Percentiles rank a stretch among this genome's conserved stretches.
These are phyloP conservation scores for Penicillium argentinense DNA, from an alignment of 495 filamentous ascomycete species.

Conservation along the genomic window DNA sequence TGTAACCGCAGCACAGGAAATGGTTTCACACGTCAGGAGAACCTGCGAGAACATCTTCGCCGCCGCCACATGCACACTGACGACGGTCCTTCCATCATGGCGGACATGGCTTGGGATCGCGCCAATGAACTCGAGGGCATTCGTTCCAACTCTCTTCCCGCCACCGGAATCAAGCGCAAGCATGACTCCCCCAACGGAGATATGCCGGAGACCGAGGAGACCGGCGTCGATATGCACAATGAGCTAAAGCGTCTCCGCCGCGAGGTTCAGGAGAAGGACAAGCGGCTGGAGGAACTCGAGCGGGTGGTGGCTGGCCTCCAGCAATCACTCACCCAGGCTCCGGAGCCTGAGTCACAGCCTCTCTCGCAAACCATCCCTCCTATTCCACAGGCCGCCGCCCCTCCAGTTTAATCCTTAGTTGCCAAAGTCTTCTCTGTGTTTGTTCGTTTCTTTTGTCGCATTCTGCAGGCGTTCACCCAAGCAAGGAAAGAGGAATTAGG, in stretches of 20 bases:
- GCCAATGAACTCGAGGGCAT: conserved; percentile 25
- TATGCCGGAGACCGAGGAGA: conserved; percentile 37
- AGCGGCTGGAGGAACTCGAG: conserved; percentile 45
- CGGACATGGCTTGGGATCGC: conserved; percentile 30
- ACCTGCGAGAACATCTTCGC: conserved; percentile 85
- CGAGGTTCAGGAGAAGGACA: conserved; percentile 56
- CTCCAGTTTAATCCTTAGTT: conserved; percentile 14
- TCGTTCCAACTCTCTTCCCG: conserved; percentile 24
- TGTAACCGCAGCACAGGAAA: conserved; percentile 82
- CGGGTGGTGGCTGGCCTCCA: conserved; percentile 45
- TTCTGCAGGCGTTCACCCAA: conserved; percentile 21
- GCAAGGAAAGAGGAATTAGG: background rate
- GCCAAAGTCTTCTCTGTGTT: background rate
- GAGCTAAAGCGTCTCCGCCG: conserved; percentile 57
- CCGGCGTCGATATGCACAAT: conserved; percentile 50
- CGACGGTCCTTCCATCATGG: conserved; percentile 33
- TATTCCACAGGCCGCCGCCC: conserved; percentile 18
- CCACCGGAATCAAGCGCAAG: conserved; percentile 41
- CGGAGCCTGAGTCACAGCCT: conserved; percentile 16
- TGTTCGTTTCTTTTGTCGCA: conserved; percentile 9
- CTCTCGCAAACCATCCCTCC: conserved; percentile 17
- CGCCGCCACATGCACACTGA: conserved; percentile 70
- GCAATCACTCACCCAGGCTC: conserved; percentile 39
- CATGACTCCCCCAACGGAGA: conserved; percentile 44
- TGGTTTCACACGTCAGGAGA: conserved; percentile 87